Evolutionary conservation across 306 rosid species (phyloP), one percentile per base, ranked within the genome.

Genomic region (Myrica gale): DNA sequence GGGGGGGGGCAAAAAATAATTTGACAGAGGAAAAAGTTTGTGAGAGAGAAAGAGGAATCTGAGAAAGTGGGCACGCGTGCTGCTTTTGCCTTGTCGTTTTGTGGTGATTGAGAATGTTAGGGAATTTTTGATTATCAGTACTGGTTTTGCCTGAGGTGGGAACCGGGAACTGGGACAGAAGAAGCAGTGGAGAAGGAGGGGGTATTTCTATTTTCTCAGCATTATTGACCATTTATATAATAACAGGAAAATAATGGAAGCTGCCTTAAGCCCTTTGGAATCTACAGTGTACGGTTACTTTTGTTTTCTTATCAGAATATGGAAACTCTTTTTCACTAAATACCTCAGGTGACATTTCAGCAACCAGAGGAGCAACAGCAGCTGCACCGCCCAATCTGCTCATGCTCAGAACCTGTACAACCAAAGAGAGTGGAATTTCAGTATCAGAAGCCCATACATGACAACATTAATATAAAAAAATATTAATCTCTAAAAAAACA

Each of bases 381-480:
- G 89, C 92, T 47, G 98, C 99, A 78, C 98, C 98, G 60, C 99
- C 99, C 84, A 96, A 85, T 81, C 99, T 85, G 86, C 99, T 96
- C 99, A 96, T 92, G 90, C 99, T 96, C 77, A 96, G 88, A 77
- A 96, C 99, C 99, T 96, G 78, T 47, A 63, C 61, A 13, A 42
- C 39, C 6, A 9, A 32, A 47, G 37, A 32, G 15, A 12, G 8
- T 47, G 15, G 44, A 47, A 56, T 52, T 73, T 19, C 56, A 32
- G 44, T 12, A 8, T 45, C 72, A 45, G 50, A 74, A 54, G 12
- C 69, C 32, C 66, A 45, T 62, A 61, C 68, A 57, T n/a, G 42
- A 16, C 10, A 48, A 7, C 17, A 32, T 53, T 74, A 11, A 48
- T 54, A 26, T 65, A 63, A 62, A 10, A 0, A 51, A 46, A 39